Percentiles rank a stretch among this genome's conserved stretches.
These are phyloP conservation scores for Gremmenia infestans DNA, from an alignment of 2,329 filamentous ascomycete species.

Conservation along the genomic window DNA sequence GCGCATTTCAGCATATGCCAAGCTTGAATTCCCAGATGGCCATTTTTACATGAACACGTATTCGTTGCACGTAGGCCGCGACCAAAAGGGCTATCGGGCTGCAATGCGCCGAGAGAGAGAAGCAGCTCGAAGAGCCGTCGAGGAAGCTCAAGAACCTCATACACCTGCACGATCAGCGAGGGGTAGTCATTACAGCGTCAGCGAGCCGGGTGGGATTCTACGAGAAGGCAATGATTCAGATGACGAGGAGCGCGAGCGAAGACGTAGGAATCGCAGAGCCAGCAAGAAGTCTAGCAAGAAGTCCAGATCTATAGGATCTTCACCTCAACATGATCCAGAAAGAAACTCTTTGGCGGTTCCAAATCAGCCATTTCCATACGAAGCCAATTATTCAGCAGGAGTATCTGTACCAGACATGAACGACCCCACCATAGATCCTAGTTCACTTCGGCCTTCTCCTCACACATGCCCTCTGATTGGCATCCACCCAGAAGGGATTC, in stretches of 20 bases:
- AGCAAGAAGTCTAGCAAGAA: slow-evolving; percentile 35
- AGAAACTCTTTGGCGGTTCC: slow-evolving; percentile 28
- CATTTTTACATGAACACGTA: slow-evolving; percentile 76
- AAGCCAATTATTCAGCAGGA: slow-evolving; percentile 40
- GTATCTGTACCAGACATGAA: slow-evolving; percentile 54
- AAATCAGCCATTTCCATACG: slow-evolving; percentile 36
- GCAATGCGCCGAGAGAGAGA: slow-evolving; percentile 40
- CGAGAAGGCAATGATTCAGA: slow-evolving; percentile 59
- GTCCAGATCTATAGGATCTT: slow-evolving; percentile 43
- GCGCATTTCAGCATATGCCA: slow-evolving; percentile 44
- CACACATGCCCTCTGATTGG: slow-evolving; percentile 61
- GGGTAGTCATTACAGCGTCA: slow-evolving; percentile 45
- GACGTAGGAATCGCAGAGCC: slow-evolving; percentile 36
- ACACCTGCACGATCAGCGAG: slow-evolving; percentile 46
- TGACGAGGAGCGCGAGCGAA: slow-evolving; percentile 45
- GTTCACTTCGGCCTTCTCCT: slow-evolving; percentile 55
- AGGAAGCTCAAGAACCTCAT: slow-evolving; percentile 40
- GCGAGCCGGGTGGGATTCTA: slow-evolving; percentile 64
- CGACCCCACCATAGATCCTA: slow-evolving; percentile 51
- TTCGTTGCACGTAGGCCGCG: slow-evolving; percentile 66
- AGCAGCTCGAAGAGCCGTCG: slow-evolving; percentile 41
- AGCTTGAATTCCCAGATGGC: slow-evolving; percentile 68
- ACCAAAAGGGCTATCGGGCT: slow-evolving; percentile 57
- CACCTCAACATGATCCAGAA: slow-evolving; percentile 30
- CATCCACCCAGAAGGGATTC: slow-evolving; percentile 64